Percentiles rank a stretch among this genome's conserved stretches.
Evolutionary conservation across 371 early-diverging fungal genomes (phyloP).

Genomic region (Lichtheimia corymbifera): DNA sequence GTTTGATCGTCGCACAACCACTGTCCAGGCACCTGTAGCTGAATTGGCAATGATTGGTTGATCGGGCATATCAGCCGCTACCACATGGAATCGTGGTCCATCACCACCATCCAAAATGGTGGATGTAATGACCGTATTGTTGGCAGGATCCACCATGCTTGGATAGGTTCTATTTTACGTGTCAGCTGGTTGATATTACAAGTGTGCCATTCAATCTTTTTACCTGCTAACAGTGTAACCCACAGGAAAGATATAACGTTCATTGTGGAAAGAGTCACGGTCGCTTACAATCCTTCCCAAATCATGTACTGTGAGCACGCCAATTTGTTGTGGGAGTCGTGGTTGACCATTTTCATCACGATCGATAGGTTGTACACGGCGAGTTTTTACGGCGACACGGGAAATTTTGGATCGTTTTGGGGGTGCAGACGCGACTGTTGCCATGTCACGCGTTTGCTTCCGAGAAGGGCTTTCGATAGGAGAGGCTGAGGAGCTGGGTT

Average conservation of each 20-base stretch:
- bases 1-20: conserved; percentile 77
- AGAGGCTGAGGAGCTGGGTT: background rate
- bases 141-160: conserved; percentile 71
- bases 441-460: conserved; percentile 9
- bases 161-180: conserved; percentile 55
- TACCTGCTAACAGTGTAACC: conserved; percentile 74
- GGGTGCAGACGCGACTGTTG: conserved; percentile 52
- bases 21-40: conserved; percentile 91
- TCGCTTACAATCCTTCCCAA: conserved; percentile 79
- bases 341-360: conserved; percentile 70
- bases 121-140: conserved; percentile 68
- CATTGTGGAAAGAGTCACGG: conserved; percentile 82
- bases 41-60: conserved; percentile 72
- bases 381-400: conserved; percentile 31
- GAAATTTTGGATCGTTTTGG: conserved; percentile 47
- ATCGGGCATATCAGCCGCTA: conserved; percentile 70
- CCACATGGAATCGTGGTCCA: conserved; percentile 72
- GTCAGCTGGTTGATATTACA: background rate
- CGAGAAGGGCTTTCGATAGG: conserved; percentile 10
- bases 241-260: conserved; percentile 90
- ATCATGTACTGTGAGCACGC: conserved; percentile 73
- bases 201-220: conserved; percentile 2
- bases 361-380: conserved; percentile 61
- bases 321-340: conserved; percentile 78
- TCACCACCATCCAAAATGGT: conserved; percentile 82